phyloP scores from a whole-genome alignment of 208 protist species.

The Acanthamoeba triangularis region DNA sequence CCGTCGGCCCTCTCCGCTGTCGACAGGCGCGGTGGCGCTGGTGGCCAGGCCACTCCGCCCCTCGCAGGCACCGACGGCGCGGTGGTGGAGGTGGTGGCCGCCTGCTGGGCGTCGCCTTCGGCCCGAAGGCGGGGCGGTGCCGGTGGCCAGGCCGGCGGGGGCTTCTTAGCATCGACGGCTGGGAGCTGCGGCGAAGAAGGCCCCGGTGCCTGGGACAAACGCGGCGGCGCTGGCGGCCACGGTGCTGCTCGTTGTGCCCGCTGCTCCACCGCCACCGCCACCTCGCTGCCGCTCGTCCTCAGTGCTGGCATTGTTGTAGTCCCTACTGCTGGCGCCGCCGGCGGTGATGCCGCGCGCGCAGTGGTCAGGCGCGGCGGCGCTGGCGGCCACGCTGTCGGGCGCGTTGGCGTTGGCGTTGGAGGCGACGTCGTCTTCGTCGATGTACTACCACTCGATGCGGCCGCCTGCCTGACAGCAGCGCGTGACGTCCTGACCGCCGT shows the following conservation, averaged over 20 bases:
- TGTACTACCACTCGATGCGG: too few relatives aligned
- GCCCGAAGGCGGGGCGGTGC: background rate
- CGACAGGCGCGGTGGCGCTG: background rate
- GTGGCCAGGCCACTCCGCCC: background rate
- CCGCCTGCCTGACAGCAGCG: background rate
- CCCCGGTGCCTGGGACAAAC: background rate
- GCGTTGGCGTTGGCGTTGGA: background rate
- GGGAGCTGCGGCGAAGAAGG: background rate
- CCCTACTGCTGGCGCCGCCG: background rate
- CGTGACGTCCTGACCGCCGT: background rate
- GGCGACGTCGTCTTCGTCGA: too few relatives aligned
- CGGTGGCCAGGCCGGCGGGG: background rate
- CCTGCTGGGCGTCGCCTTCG: too few relatives aligned
- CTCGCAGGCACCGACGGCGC: background rate
- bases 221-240: background rate
- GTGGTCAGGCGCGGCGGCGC: background rate
- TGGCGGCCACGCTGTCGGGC: background rate
- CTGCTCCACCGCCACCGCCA: too few relatives aligned
- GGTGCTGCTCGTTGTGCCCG: background rate
- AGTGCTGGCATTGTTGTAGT: too few relatives aligned
- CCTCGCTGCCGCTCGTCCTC: too few relatives aligned
- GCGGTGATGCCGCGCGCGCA: background rate
- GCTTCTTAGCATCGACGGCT: background rate
- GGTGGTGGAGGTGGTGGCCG: too few relatives aligned
- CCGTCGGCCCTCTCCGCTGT: too few relatives aligned